phyloP scores from a whole-genome alignment of 345 rosid species.

The Gossypium herbaceum region DNA sequence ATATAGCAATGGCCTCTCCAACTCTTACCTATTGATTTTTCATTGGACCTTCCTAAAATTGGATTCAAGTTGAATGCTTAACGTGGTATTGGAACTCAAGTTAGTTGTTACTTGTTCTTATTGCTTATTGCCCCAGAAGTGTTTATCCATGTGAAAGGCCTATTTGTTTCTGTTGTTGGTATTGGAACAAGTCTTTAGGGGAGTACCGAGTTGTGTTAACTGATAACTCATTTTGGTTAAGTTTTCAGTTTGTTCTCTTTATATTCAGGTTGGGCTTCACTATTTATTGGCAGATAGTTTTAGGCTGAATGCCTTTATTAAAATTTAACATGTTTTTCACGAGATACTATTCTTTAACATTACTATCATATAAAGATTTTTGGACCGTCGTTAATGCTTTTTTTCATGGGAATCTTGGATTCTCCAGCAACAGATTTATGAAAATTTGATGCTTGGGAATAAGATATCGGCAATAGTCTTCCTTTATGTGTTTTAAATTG shows the following conservation, averaged over 20 bases:
- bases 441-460: slow-evolving; percentile 1
- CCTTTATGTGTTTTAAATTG: neutral
- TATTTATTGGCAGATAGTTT: neutral
- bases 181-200: neutral
- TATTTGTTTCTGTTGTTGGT: neutral
- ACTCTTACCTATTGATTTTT: neutral
- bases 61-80: neutral
- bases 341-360: neutral
- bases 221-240: neutral
- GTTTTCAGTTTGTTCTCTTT: neutral
- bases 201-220: neutral
- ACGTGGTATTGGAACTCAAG: neutral
- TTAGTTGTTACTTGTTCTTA: neutral
- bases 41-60: neutral
- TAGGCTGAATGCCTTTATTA: neutral
- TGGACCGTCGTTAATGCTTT: neutral
- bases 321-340: neutral
- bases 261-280: neutral
- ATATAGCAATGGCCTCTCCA: neutral
- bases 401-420: neutral
- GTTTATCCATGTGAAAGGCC: neutral
- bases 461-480: neutral
- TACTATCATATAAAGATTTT: neutral
- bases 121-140: neutral
- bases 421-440: neutral